These are phyloP conservation scores for Pythium vanterpoolii DNA, from an alignment of 352 stramenopile species.

Conservation along the genomic window DNA sequence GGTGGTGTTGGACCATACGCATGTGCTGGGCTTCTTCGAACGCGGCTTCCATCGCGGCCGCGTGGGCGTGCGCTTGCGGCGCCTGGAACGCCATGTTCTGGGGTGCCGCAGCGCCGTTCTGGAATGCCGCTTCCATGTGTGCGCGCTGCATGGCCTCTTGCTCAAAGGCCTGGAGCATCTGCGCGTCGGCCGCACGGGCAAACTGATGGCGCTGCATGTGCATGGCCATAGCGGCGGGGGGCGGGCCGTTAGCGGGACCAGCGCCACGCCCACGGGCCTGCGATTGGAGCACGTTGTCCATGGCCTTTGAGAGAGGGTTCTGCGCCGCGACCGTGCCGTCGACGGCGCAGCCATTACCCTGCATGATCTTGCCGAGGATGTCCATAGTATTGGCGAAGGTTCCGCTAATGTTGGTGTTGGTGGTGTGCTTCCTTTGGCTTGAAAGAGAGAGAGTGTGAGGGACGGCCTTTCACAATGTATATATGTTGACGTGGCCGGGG, in stretches of 20 bases:
- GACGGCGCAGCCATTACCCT: slow-evolving; percentile 71
- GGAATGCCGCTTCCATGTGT: slow-evolving; percentile 69
- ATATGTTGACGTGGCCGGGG: slow-evolving; percentile 2
- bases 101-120: slow-evolving; percentile 31
- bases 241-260: slow-evolving; percentile 26
- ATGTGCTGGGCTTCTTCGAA: slow-evolving; percentile 49
- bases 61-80: slow-evolving; percentile 43
- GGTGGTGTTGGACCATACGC: slow-evolving; percentile 40
- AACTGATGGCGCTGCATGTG: slow-evolving; percentile 76
- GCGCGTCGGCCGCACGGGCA: slow-evolving; percentile 39
- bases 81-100: slow-evolving; percentile 34
- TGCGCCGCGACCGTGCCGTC: slow-evolving; percentile 82
- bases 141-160: slow-evolving; percentile 59
- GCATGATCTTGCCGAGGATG: slow-evolving; percentile 80
- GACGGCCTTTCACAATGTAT: slow-evolving; percentile 1
- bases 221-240: slow-evolving; percentile 45
- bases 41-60: slow-evolving; percentile 40
- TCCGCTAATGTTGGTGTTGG: no score
- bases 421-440: background rate
- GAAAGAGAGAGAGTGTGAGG: background rate
- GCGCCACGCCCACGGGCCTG: slow-evolving; percentile 33
- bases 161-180: slow-evolving; percentile 61
- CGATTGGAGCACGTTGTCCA: slow-evolving; percentile 75
- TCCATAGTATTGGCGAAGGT: slow-evolving; percentile 58
- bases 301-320: slow-evolving; percentile 78